A percentile compares a stretch with the other conserved stretches of the same genome.
These are phyloP conservation scores for Hypoxylon sp. DNA, from an alignment of 2,329 filamentous ascomycete genomes.

Conservation along the genomic window DNA sequence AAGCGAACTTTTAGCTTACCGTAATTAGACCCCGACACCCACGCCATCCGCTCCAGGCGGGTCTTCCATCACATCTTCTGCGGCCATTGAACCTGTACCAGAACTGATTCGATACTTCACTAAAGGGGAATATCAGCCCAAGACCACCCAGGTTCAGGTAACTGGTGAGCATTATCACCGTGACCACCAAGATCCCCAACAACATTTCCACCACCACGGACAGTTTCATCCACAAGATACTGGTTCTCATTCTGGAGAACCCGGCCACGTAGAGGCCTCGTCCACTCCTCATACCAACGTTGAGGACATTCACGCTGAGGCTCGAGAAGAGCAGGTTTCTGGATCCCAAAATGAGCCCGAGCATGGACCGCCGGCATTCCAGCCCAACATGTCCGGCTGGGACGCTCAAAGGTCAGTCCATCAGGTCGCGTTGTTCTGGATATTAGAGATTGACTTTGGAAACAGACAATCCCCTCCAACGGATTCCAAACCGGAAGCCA, in stretches of 20 bases:
- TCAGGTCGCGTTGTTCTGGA: neutral
- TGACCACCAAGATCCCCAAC: slow-evolving; percentile 43
- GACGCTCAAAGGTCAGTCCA: slow-evolving; percentile 65
- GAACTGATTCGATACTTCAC: slow-evolving; percentile 65
- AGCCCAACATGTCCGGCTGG: slow-evolving; percentile 56
- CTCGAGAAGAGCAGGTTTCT: slow-evolving; percentile 57
- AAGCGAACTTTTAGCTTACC: slow-evolving; percentile 36
- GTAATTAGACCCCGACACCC: slow-evolving; percentile 37
- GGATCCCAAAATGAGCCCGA: slow-evolving; percentile 21
- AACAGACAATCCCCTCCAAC: slow-evolving; percentile 71
- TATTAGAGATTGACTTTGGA: slow-evolving; percentile 34
- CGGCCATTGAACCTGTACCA: slow-evolving; percentile 38
- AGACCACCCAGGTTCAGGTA: slow-evolving; percentile 33
- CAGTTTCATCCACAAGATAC: too few species aligned
- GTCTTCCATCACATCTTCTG: slow-evolving; percentile 9
- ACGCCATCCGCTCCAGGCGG: slow-evolving; percentile 11
- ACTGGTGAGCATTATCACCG: slow-evolving; percentile 53
- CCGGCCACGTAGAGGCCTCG: too few species aligned
- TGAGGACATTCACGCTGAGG: slow-evolving; percentile 64
- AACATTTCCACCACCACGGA: slow-evolving; percentile 34
- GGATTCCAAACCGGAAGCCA: slow-evolving; percentile 84
- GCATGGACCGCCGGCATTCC: neutral
- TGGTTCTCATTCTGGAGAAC: too few species aligned
- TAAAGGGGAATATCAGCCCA: slow-evolving; percentile 65
- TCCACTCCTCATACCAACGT: slow-evolving; percentile 53